Evolutionary conservation across 2,329 filamentous ascomycete species (phyloP).

Genomic region (Exophiala spinifera): DNA sequence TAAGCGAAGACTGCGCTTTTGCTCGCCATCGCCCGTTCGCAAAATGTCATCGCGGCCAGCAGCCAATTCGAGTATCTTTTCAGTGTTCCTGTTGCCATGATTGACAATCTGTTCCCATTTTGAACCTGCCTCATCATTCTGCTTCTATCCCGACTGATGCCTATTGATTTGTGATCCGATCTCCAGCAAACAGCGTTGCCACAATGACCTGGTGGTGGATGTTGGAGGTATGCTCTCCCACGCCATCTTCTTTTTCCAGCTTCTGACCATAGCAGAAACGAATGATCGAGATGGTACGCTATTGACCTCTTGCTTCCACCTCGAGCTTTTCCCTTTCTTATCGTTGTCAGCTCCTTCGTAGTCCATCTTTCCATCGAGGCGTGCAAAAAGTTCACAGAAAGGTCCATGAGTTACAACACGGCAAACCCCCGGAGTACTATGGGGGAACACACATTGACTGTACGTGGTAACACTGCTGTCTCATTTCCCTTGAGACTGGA

Average conservation of each 20-base stretch:
- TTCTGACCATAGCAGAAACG: slow-evolving; percentile 16
- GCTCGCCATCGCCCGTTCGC: too few relatives aligned
- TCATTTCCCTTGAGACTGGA: neutral
- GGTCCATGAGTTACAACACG: slow-evolving; percentile 41
- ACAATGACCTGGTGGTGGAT: slow-evolving; percentile 26
- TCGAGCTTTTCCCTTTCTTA: neutral
- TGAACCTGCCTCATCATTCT: too few relatives aligned
- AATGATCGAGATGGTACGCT: slow-evolving; percentile 17
- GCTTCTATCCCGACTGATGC: too few relatives aligned
- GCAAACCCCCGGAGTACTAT: slow-evolving; percentile 42
- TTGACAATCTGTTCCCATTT: too few relatives aligned
- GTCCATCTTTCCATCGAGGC: slow-evolving; percentile 43
- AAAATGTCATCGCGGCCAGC: too few relatives aligned
- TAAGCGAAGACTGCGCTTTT: neutral
- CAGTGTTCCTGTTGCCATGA: too few relatives aligned
- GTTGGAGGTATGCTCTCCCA: slow-evolving; percentile 23
- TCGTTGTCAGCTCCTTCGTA: slow-evolving; percentile 36
- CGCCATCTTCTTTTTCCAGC: neutral
- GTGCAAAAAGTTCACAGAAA: slow-evolving; percentile 43
- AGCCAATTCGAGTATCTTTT: too few relatives aligned
- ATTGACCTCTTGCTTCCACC: slow-evolving; percentile 7
- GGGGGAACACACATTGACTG: slow-evolving; percentile 42
- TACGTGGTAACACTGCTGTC: slow-evolving; percentile 19
- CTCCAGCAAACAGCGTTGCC: neutral
- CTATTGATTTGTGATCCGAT: too few relatives aligned